Evolutionary conservation across 345 rosid genomes (phyloP).

Genomic region (Camelina sativa): DNA sequence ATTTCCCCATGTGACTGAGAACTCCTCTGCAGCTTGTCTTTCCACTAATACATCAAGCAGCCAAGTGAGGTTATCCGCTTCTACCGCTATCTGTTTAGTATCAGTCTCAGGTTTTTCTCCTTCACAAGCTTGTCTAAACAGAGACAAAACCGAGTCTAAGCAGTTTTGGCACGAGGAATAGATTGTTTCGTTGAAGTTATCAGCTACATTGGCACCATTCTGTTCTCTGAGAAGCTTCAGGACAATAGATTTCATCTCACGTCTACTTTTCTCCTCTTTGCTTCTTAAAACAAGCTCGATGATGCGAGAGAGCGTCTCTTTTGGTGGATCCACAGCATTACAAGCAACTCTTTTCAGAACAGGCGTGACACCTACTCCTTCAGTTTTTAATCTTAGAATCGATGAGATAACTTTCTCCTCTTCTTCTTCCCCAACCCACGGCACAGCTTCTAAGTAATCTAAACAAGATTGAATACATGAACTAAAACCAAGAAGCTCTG

Average conservation of each 20-base stretch:
- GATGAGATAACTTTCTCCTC: constrained; percentile 90
- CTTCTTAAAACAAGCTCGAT: constrained; percentile 88
- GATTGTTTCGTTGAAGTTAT: constrained; percentile 69
- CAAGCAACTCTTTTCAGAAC: constrained; percentile 81
- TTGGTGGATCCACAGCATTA: constrained; percentile 57
- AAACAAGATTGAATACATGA: constrained; percentile 78
- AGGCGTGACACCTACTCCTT: constrained; percentile 67
- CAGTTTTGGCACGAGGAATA: constrained; percentile 71
- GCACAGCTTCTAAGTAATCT: constrained; percentile 97
- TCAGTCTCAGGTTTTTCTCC: constrained; percentile 54
- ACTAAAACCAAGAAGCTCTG: constrained; percentile 74
- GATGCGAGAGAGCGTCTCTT: constrained; percentile 77
- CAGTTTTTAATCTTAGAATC: constrained; percentile 65
- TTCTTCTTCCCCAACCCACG: constrained; percentile 98
- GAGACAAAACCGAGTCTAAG: constrained; percentile 59
- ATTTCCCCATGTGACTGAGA: constrained; percentile 76
- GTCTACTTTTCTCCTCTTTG: constrained; percentile 88
- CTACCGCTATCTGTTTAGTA: constrained; percentile 72
- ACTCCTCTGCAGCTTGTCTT: constrained; percentile 84
- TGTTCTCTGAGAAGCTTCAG: constrained; percentile 91
- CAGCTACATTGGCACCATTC: constrained; percentile 55
- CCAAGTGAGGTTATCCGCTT: constrained; percentile 89
- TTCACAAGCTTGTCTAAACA: constrained; percentile 65
- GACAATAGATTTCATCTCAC: constrained; percentile 85
- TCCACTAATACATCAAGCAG: constrained; percentile 83